Base-by-base conservation (phyloP, 768 basidiomycete genomes). In the Tylopilus vinaceipallidus region DNA sequence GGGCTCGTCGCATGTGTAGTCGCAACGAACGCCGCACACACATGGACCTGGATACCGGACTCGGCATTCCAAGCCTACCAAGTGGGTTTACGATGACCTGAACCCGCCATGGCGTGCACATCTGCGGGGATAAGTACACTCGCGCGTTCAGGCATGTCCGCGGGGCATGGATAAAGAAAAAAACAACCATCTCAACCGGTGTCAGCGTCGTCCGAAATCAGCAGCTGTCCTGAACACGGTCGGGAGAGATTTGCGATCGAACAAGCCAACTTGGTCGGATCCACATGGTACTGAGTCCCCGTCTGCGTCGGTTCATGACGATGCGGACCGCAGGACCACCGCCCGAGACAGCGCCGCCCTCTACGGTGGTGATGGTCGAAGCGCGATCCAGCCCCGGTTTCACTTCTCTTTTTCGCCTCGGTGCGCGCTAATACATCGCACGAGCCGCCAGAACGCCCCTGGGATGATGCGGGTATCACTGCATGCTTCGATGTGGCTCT, bases 181-280 rank as follows among this genome's bases (percentile, higher is more conserved):
- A n/a, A n/a, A 30, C 17, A 26, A 6, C 34, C 17, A 41, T 29
- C 23, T 22, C 17, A 20, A 54, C 53, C 44, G 45, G 43, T 42
- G 42, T 45, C 29, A 17, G 39, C 36, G 39, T 34, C 32, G 38
- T n/a, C n/a, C n/a, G 20, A n/a, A 30, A 32, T 36, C 20, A 8
- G 20, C 36, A 42, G 22, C n/a, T n/a, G 9, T 19, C 32, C 26
- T 33, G 37, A 49, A 55, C n/a, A 55, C 46, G 49, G 46, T 46
- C 53, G 32, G 40, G 6, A 39, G 13, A 14, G 37, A 38, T 42
- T n/a, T 16, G 12, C 17, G 17, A 24, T 45, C 29, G 26, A 50
- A 42, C 33, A n/a, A n/a, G n/a, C n/a, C n/a, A n/a, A n/a, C n/a
- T n/a, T n/a, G n/a, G n/a, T n/a, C n/a, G n/a, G n/a, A n/a, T n/a